Base-by-base conservation (phyloP, 2,329 filamentous ascomycete species). In the Pyrenochaeta sp. region DNA sequence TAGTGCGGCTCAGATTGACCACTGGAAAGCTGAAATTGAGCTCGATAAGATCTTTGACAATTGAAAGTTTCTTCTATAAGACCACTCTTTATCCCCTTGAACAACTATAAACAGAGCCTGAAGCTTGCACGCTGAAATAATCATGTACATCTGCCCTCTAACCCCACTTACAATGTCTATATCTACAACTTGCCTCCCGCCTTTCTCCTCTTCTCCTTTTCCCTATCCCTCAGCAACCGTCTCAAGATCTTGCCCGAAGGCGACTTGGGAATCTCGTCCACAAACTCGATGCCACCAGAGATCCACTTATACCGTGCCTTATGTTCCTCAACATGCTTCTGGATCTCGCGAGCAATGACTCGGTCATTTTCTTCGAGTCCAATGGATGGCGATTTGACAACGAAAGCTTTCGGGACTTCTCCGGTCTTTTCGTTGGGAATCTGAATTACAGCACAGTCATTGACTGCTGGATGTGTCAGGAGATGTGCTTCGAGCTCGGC, bases 401-500 rank as follows among this genome's bases (percentile, higher is more conserved):
- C 82, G 59, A 86, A 88, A 0, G 87, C 87, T 71, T 88, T 89
- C 22, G 87, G 87, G 0, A 88, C 78, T 66, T 89, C 87, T 28
- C 87, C 87, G 0, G 87, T 84, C 5, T 80, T 74, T 6, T 86
- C 86, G 57, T 89, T 87, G 0, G 88, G 90, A 1, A 93, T 82
- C 13, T 89, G 88, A 63, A 95, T 92, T 7, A 96, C 91, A 13
- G 91, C 88, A 65, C 88, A 90, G 77, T 96, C 91, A 43, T 87
- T 86, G n/a, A 95, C 91, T 10, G 84, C 83, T 0, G 88, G 86
- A 73, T 94, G 91, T 0, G 88, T 85, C 13, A 96, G 86, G 5
- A 96, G 82, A 68, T 92, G 90, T 1, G 90, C 89, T 78, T 96
- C 91, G 1, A 96, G 85, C 73, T 95, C 91, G 1, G 91, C 91